Conservation (phyloP, 225 moss, liverwort and hornwort genomes). For the Marchantia polymorpha region DNA sequence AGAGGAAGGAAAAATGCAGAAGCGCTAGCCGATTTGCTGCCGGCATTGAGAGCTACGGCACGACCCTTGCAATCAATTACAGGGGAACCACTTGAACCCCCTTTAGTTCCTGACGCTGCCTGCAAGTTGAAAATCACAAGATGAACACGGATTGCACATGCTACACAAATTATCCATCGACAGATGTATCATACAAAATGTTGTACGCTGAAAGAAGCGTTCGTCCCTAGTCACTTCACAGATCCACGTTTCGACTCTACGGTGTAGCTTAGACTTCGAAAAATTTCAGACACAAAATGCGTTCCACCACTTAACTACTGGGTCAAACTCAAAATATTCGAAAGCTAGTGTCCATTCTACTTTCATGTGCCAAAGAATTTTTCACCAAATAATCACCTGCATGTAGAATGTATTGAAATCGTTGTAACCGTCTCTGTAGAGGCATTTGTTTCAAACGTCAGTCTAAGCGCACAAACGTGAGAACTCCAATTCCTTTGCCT, state of each 20-base stretch:
- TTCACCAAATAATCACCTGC: slow-evolving; percentile 33
- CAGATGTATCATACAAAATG: background rate
- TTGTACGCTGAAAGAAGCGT: background rate
- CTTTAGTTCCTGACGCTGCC: slow-evolving; percentile 86
- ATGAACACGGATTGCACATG: background rate
- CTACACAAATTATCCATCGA: background rate
- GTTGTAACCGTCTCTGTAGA: slow-evolving; percentile 70
- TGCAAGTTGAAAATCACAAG: slow-evolving; percentile 17
- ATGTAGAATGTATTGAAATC: slow-evolving; percentile 96
- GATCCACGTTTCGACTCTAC: too few species aligned
- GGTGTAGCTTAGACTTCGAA: background rate
- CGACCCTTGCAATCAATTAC: slow-evolving; percentile 78
- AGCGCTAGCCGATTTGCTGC: slow-evolving; percentile 72
- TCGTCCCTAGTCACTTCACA: background rate
- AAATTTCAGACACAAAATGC: background rate
- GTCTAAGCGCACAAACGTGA: background rate
- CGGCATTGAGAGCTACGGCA: slow-evolving; percentile 80
- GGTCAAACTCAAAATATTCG: too few species aligned
- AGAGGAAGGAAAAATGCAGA: slow-evolving; percentile 83
- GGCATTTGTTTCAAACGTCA: background rate
- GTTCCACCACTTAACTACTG: background rate
- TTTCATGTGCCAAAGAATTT: background rate
- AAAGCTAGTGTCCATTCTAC: background rate
- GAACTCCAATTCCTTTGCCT: too few species aligned
- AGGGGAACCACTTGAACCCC: slow-evolving; percentile 92